Base-by-base conservation (phyloP, 352 stramenopile species). In the Phytopythium boreale region DNA sequence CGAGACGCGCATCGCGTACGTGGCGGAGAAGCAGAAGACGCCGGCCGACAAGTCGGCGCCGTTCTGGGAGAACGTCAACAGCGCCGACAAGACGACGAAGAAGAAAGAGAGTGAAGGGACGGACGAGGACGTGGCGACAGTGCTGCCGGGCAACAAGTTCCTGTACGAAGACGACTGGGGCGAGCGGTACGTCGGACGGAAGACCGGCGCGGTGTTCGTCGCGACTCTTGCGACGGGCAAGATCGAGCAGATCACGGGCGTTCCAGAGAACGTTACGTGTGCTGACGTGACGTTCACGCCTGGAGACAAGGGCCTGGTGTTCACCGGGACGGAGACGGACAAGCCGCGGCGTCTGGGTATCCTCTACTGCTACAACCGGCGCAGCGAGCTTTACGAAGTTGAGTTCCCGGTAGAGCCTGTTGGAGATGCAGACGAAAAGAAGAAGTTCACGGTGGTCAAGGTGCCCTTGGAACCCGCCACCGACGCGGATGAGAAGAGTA, bases 361-460 rank as follows among this genome's bases (percentile, higher is more conserved):
- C 53, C 88, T 96, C 61, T 94, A 95, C 74, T 96, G 87, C 71
- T 94, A 88, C 72, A 94, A 95, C 64, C 79, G 88, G 14, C 82
- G 82, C 0, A 88, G 84, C 57, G 66, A 71, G 22, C 62, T 96
- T 3, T 94, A 93, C 58, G 71, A 82, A 36, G 63, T 85, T 3
- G 62, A 69, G 8, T 39, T 91, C 19, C 49, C 72, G 27, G 44
- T 62, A 1, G 59, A 80, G 6, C 62, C 76, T 31, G 39, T 56
- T 5, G 39, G 22, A 46, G 55, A 60, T 22, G 34, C 55, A 15
- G 24, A 29, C 7, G 22, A n/a, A 5, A 60, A 60, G 55, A 49
- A 64, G 39, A 74, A 70, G 43, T 71, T 67, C 47, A 66, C 70
- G 31, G 79, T 77, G 15, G 66, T 68, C n/a, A 80, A 82, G 62